phyloP scores from a whole-genome alignment of 345 rosid genomes.

The Pugionium cornutum region DNA sequence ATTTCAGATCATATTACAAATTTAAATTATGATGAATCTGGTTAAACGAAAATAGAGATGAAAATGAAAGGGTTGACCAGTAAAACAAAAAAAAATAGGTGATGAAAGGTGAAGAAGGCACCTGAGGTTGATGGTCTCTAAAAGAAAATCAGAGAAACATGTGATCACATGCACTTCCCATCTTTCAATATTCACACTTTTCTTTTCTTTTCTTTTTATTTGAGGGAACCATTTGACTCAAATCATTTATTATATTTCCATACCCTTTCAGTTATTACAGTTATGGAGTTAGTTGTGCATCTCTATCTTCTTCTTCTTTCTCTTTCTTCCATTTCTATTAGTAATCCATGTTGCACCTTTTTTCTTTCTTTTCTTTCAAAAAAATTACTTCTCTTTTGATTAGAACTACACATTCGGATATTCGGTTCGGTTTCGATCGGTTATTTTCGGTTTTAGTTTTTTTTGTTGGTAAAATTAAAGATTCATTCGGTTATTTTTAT shows the following conservation, averaged over 20 bases:
- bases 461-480: no score
- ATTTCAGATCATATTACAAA: no score
- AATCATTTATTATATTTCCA: slow-evolving; percentile 42
- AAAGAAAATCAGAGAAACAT: slow-evolving; percentile 39
- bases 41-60: not conserved
- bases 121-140: slow-evolving; percentile 34
- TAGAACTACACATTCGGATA: no score
- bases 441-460: no score
- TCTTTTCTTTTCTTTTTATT: not conserved
- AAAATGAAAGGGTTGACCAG: slow-evolving; percentile 1
- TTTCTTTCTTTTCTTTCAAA: no score
- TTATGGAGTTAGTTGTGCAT: slow-evolving; percentile 55
- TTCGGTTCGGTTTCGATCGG: no score
- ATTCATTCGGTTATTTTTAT: no score
- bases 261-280: slow-evolving; percentile 64
- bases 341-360: not conserved
- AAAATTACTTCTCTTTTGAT: no score
- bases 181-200: slow-evolving; percentile 44
- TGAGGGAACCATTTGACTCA: slow-evolving; percentile 43
- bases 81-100: slow-evolving; percentile 5
- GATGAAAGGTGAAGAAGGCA: slow-evolving; percentile 32
- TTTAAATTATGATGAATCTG: no score
- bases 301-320: slow-evolving; percentile 2
- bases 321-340: not conserved
- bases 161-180: slow-evolving; percentile 61